phyloP scores from a whole-genome alignment of 225 moss, liverwort and hornwort genomes.

The Physcomitrium patens region DNA sequence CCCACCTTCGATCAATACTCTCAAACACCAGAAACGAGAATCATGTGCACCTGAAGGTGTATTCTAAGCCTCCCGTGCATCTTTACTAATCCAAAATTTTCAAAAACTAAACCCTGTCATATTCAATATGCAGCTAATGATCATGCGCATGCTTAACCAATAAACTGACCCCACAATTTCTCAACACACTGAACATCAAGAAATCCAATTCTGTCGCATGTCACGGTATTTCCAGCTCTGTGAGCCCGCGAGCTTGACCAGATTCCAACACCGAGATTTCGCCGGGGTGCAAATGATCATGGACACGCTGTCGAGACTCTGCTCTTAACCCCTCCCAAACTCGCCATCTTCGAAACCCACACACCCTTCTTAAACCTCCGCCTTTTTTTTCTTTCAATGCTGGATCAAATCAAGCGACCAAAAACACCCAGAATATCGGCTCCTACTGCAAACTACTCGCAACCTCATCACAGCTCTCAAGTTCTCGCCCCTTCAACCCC shows the following conservation, averaged over 20 bases:
- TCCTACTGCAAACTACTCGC: neutral
- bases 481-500: no score
- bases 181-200: neutral
- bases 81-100: neutral
- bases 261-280: neutral
- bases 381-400: neutral
- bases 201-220: neutral
- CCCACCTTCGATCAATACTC: conserved; percentile 1
- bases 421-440: neutral
- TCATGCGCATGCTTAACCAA: neutral
- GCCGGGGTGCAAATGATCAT: neutral
- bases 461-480: no score
- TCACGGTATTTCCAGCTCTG: neutral
- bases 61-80: neutral
- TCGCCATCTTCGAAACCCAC: conserved; percentile 12
- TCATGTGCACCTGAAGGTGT: neutral
- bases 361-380: neutral
- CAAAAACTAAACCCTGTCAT: neutral
- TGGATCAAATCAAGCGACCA: neutral
- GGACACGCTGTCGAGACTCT: neutral
- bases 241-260: neutral
- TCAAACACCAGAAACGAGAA: neutral
- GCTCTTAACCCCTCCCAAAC: neutral
- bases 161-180: neutral
- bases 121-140: neutral